phyloP scores from a whole-genome alignment of 2,329 filamentous ascomycete genomes.

The Sclerotinia minor region DNA sequence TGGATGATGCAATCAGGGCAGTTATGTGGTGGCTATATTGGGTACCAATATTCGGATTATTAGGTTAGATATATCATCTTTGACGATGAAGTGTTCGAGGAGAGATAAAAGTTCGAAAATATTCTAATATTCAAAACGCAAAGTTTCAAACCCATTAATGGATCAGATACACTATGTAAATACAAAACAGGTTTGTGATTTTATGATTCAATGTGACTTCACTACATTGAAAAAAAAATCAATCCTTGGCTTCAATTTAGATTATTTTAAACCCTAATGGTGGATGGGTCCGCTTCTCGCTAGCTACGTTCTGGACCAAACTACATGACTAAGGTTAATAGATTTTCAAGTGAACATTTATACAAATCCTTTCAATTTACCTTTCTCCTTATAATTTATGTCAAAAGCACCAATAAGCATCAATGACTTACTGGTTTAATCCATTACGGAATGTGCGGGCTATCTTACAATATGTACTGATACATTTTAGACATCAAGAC shows the following conservation, averaged over 20 bases:
- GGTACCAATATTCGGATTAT: neutral
- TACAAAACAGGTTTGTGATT: too few relatives aligned
- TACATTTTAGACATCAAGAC: too few relatives aligned
- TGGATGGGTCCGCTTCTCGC: neutral
- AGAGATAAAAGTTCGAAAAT: neutral
- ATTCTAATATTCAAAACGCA: neutral
- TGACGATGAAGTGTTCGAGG: neutral
- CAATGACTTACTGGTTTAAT: neutral
- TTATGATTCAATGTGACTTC: neutral
- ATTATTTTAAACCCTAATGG: neutral
- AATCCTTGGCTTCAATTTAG: neutral
- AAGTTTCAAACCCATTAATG: neutral
- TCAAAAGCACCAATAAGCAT: too few relatives aligned
- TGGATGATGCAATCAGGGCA: neutral
- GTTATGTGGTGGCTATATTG: neutral
- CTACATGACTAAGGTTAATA: neutral
- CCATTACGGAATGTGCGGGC: neutral
- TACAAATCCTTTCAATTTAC: neutral
- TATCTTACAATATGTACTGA: too few relatives aligned
- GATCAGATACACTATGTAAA: too few relatives aligned
- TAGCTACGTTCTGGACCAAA: neutral
- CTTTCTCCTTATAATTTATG: too few relatives aligned
- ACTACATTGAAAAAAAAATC: neutral
- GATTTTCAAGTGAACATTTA: neutral
- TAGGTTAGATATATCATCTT: neutral